Base-by-base conservation (phyloP, 2,329 filamentous ascomycete species). In the Mollisiaceae sp. region DNA sequence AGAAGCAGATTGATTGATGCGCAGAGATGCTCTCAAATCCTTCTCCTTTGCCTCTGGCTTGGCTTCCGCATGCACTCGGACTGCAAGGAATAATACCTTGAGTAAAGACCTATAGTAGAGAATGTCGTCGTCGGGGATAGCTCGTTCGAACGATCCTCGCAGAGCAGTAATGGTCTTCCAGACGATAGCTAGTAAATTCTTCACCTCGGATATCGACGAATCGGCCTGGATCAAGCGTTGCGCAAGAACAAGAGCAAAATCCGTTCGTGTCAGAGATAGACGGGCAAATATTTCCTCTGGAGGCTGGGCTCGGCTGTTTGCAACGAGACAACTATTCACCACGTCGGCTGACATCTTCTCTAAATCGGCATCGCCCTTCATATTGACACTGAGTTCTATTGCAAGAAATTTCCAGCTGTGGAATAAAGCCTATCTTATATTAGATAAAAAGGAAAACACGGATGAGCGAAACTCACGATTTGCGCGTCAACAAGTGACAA, bases 401-500 rank as follows among this genome's bases (percentile, higher is more conserved):
- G 94, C 86, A 9, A 99, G 83, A 65, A 92, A 89, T 76, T 96
- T 94, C 93, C 94, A 98, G 63, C 92, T 91, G 72, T 92, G 89
- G 69, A 97, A 90, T 20, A 99, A 86, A 52, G 88, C 86, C 90
- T 92, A 73, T 41, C 65, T 65, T 14, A 24, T 55, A 70, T 81
- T 73, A 79, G 71, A 32, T 38, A 9, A 27, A 27, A 11, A 20
- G 47, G 6, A 4, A 15, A 36, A 47, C 22, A 45, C 55, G 43
- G 36, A 38, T 50, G 18, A 50, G 58, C 5, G 39, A 45, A 41
- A 81, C 89, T 79, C 82, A 92, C 89, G 70, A 95, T 89, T 80
- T 99, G 93, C 27, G 94, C 92, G 77, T 98, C 93, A 39, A 99
- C 93, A 39, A 97, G 82, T 27, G 94, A 97, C 60, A 99, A 78